Base-by-base conservation (phyloP, 345 rosid species). In the Abelmoschus esculentus region DNA sequence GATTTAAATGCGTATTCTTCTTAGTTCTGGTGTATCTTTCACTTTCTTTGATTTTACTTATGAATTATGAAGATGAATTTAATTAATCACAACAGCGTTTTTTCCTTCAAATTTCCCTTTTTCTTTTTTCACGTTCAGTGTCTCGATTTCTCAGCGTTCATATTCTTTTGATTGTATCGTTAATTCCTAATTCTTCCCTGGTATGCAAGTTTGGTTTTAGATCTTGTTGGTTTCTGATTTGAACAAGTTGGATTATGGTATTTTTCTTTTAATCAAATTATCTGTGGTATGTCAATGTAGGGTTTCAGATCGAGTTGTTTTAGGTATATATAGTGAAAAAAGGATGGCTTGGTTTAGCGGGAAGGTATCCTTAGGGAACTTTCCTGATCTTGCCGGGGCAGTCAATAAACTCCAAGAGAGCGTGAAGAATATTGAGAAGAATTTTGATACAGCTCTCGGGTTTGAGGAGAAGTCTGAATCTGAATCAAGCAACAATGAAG, bases 311-410 rank as follows among this genome's bases (percentile, higher is more conserved):
- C 65, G 61, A 58, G 36, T 67, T 74, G 53, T 54, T 53, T 29
- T 70, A 57, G 69, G 40, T n/a, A 36, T 78, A 44, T 34, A 61
- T 31, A 40, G 68, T 68, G 59, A 66, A 31, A 38, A 42, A 56
- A 47, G 26, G 63, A 92, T 96, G 99, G 96, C 99, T 77, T 96
- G 99, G 99, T 96, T 96, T 82, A 80, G 98, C 73, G 96, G 92
- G 72, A 90, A 85, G 77, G 92, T 95, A n/a, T 81, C 89, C 29
- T 74, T 96, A 77, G 99, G 97, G 76, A 80, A 77, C 73, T 96
- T 96, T 80, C 93, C 97, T 58, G 99, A 96, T 92, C 86, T 96
- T 47, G 92, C 98, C 14, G 99, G 99, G 66, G 99, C 99, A 0
- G 97, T 96, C 14, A 96, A 90, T 79, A 96, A 96, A 86, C 79